Base-by-base conservation (phyloP, 164 flowering plant genomes). In the Umbilicus rupestris region DNA sequence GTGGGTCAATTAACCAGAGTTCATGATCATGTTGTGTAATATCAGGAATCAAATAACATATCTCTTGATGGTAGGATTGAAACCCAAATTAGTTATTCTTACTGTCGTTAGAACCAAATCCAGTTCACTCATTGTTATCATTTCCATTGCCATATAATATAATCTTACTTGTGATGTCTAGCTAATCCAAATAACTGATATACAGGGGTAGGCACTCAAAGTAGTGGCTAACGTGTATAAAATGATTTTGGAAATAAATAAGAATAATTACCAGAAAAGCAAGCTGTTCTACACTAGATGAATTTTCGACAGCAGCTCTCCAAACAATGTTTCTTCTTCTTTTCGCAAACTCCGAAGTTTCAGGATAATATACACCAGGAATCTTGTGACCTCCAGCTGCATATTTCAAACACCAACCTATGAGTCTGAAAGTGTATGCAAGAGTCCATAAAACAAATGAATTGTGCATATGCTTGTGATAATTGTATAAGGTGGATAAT, bases 321-420 rank as follows among this genome's bases (percentile, higher is more conserved):
- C 99, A 95, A 29, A 81, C 86, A 75, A 80, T 68, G 77, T 26
- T 70, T 76, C 73, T 91, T 73, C 80, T 85, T 76, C 94, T 80
- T 76, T 77, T 89, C 3, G 92, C 84, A 72, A 66, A 75, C 37
- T 92, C 99, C 63, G 87, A 87, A 69, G 73, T 78, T 16, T 95
- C 99, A 65, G 88, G 85, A 77, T 95, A 95, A 11, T 76, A 71
- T 52, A 92, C 62, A 35, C 86, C 90, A 3, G 87, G 87, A 66
- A 95, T 85, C 83, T 85, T 92, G 64, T 30, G 70, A 73, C 87
- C 73, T 19, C 99, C 99, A 80, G 79, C 99, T 95, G 84, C 83
- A 84, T 37, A 78, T 74, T 77, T 73, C 26, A 74, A 72, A 70
- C 69, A 71, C 72, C 64, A 71, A 59, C 28, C 49, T n/a, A 11